Evolutionary conservation across 176 grass and related monocot genomes (phyloP), one percentile per base, ranked within the genome.

Genomic region (Aegilops speltoides): DNA sequence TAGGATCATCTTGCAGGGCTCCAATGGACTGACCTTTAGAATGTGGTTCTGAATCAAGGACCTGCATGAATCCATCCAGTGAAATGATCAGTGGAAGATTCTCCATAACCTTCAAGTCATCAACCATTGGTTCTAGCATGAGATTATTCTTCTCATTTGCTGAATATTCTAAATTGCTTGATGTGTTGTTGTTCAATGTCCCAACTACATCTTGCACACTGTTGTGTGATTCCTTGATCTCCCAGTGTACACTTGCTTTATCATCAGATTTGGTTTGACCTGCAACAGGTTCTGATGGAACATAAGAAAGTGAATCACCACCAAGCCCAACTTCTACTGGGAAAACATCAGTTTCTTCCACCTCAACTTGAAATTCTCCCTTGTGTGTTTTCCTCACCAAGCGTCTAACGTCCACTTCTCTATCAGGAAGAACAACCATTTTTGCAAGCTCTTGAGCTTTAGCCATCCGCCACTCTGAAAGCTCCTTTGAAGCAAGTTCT

Each of bases 401-500:
- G 28, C 86, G 86, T 60, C 88, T 88, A 70, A 87, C 14, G 11
- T 92, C 90, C 23, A 93, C 84, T 86, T 95, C 89, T 48, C 32
- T 88, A 80, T 91, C 82, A 80, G 89, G 93, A 74, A 87, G 78
- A 75, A 95, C 88, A 87, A 93, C 92, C 87, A 88, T 91, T 56
- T 95, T 87, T 60, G 79, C 84, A 86, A 98, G 81, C 75, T 92
- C 91, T 86, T 95, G 83, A 38, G 93, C 91, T 86, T 98, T 98
- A 68, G 93, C 96, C 77, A 89, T 73, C 75, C 86, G 82, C 96
- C 96, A 95, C 38, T 87, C 78, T 57, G 86, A 93, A 79, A 98
- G 88, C 76, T 98, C 91, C 86, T 93, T 89, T 64, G 93, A 98
- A 87, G 96, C 96, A 23, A 98, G 91, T 72, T 95, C 96, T 74